Evolutionary conservation across 148 eudicot genomes (phyloP), one percentile per base, ranked within the genome.

Genomic region (Amaranthus palmeri): DNA sequence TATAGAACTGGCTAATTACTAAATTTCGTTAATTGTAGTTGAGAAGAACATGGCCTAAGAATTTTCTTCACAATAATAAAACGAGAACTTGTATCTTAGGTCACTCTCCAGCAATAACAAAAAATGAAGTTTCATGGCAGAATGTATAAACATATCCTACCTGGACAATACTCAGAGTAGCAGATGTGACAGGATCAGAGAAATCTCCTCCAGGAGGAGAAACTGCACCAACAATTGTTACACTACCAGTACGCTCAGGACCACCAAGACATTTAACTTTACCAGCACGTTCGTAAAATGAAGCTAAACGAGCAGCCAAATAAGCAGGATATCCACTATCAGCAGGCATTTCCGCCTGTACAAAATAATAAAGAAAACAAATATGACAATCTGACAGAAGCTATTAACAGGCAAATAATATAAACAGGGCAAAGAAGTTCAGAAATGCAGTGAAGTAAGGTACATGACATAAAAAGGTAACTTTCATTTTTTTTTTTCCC

Each of bases 181-280:
- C 99, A 77, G 99, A 92, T 73, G 99, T 95, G 76, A 95, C 99
- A 57, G 99, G 99, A 80, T 95, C 99, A 60, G 99, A 95, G 87
- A 95, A 95, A 82, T 95, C 99, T 89, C 99, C 99, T 80, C 99
- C 99, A 47, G 99, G 99, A 80, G 99, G 99, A 69, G 99, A 95
- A 70, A 95, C 99, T 65, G 99, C 99, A 71, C 99, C 99, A 72
- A 95, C 99, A 83, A 95, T 95, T 57, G 99, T 95, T 54, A 95
- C 99, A 90, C 99, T 95, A 42, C 99, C 99, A 68, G 75, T 86
- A 76, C 99, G 95, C 70, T 95, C 99, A 40, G 99, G 99, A 65
- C 90, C 89, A 78, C 99, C 99, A 71, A 95, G 96, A 79, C 99
- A 95, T 80, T 95, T 95, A 71, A 95, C 97, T 80, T 95, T 95